phyloP scores from a whole-genome alignment of 2,329 filamentous ascomycete species.

The Teratosphaeriaceae sp. region DNA sequence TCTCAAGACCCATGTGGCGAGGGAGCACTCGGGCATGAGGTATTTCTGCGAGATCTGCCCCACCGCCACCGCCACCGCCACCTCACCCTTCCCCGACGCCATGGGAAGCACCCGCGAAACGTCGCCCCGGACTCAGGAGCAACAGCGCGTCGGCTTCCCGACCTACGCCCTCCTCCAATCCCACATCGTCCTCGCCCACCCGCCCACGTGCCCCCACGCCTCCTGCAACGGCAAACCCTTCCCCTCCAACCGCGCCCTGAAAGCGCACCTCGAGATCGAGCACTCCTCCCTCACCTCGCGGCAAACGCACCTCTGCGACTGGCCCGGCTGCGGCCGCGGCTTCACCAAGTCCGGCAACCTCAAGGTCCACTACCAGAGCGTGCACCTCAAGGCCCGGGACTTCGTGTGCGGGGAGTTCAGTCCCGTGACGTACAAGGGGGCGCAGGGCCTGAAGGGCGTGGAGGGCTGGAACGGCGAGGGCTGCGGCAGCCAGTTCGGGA shows the following conservation, averaged over 20 bases:
- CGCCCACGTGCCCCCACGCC: conserved; percentile 54
- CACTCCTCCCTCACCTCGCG: conserved; percentile 42
- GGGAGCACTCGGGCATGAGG: conserved; percentile 61
- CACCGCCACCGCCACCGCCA: conserved; percentile 9
- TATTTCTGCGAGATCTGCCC: conserved; percentile 75
- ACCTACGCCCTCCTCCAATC: conserved; percentile 64
- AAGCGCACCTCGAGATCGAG: conserved; percentile 69
- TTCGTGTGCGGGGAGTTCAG: conserved; percentile 73
- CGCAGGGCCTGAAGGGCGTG: conserved; percentile 46
- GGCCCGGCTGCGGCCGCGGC: conserved; percentile 61
- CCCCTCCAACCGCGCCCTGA: conserved; percentile 59
- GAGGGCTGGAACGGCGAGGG: conserved; percentile 55
- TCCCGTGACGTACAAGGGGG: conserved; percentile 42
- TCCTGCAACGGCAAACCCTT: conserved; percentile 68
- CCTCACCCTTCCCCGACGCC: not conserved
- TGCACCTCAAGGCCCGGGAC: conserved; percentile 65
- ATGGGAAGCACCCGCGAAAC: not conserved
- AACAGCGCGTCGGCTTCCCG: conserved; percentile 51
- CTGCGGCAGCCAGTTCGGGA: conserved; percentile 69
- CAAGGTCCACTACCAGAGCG: conserved; percentile 67
- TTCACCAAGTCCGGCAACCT: conserved; percentile 85
- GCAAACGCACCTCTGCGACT: conserved; percentile 55
- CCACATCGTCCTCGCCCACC: conserved; percentile 68
- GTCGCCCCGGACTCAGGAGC: too few relatives aligned
- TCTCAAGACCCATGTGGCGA: conserved; percentile 63